Conservation (phyloP, 257 asterid genomes). For the Haberlea rhodopensis region DNA sequence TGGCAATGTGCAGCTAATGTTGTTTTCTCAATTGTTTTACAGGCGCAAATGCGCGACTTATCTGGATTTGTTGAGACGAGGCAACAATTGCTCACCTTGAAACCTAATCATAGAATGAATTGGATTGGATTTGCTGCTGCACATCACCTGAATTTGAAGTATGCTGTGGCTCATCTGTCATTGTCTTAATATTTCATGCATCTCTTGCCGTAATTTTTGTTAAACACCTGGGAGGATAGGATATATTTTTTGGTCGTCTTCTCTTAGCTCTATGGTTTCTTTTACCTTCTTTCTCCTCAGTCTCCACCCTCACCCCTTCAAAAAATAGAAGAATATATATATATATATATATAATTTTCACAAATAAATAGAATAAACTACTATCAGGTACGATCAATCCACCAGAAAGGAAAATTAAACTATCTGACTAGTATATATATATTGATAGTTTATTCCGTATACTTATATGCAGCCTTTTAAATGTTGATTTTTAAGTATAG, state of each 20-base stretch:
- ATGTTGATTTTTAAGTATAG: not conserved
- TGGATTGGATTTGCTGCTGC: constrained; percentile 99
- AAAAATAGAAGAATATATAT: too few relatives aligned
- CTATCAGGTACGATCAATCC: too few relatives aligned
- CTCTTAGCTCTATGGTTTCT: constrained; percentile 3
- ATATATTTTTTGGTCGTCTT: constrained; percentile 7
- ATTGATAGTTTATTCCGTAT: not conserved
- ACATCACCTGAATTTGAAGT: constrained; percentile 91
- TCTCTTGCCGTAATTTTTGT: constrained; percentile 4
- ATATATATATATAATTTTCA: too few relatives aligned
- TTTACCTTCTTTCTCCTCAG: constrained; percentile 4
- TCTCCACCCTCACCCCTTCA: too few relatives aligned
- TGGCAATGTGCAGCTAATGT: constrained; percentile 21
- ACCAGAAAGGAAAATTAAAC: too few relatives aligned
- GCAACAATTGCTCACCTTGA: constrained; percentile 86
- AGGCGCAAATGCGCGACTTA: constrained; percentile 99
- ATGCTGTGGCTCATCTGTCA: constrained; percentile 21
- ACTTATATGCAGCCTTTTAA: not conserved
- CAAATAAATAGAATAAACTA: too few relatives aligned
- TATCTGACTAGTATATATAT: not conserved
- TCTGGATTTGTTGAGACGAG: constrained; percentile 97
- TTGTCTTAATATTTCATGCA: not conserved
- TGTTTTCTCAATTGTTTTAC: constrained; percentile 29
- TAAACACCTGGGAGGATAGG: constrained; percentile 9
- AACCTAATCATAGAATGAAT: constrained; percentile 98